phyloP scores from a whole-genome alignment of 2,329 filamentous ascomycete genomes.

The Penicillium sclerotigenum region DNA sequence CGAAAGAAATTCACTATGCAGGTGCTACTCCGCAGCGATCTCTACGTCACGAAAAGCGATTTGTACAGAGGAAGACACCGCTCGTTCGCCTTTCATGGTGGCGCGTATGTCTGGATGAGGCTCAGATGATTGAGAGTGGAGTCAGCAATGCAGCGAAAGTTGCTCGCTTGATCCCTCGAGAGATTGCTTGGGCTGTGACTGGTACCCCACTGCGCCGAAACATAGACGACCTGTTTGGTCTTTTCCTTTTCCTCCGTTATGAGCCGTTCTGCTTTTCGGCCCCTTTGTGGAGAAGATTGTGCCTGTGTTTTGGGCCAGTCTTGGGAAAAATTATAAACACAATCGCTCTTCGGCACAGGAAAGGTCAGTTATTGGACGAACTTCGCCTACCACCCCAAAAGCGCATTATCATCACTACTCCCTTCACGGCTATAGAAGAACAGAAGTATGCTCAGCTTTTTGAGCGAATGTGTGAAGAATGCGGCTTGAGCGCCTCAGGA shows the following conservation, averaged over 20 bases:
- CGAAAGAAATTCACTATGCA: slow-evolving; percentile 75
- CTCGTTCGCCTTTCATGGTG: slow-evolving; percentile 82
- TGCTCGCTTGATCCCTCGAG: slow-evolving; percentile 72
- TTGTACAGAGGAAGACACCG: slow-evolving; percentile 67
- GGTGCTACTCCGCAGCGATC: slow-evolving; percentile 67
- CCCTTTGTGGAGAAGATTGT: slow-evolving; percentile 66
- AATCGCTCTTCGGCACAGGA: slow-evolving; percentile 81
- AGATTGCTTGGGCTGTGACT: slow-evolving; percentile 88
- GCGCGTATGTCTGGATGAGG: slow-evolving; percentile 67
- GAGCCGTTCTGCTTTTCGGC: slow-evolving; percentile 68
- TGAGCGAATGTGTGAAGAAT: slow-evolving; percentile 68
- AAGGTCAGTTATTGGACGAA: slow-evolving; percentile 74
- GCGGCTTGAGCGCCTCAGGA: slow-evolving; percentile 64
- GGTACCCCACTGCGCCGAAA: slow-evolving; percentile 85
- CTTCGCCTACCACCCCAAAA: slow-evolving; percentile 77
- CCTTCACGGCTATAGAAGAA: slow-evolving; percentile 86
- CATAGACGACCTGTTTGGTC: slow-evolving; percentile 72
- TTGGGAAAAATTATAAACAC: slow-evolving; percentile 68
- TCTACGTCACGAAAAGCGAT: slow-evolving; percentile 62
- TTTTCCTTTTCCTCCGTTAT: slow-evolving; percentile 76
- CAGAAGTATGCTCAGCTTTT: slow-evolving; percentile 80
- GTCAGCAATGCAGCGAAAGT: slow-evolving; percentile 79
- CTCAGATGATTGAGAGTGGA: slow-evolving; percentile 91
- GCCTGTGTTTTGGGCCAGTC: slow-evolving; percentile 56
- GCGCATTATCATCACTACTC: slow-evolving; percentile 80